phyloP scores from a whole-genome alignment of 2,329 filamentous ascomycete genomes.

The Xylariaceae sp. region DNA sequence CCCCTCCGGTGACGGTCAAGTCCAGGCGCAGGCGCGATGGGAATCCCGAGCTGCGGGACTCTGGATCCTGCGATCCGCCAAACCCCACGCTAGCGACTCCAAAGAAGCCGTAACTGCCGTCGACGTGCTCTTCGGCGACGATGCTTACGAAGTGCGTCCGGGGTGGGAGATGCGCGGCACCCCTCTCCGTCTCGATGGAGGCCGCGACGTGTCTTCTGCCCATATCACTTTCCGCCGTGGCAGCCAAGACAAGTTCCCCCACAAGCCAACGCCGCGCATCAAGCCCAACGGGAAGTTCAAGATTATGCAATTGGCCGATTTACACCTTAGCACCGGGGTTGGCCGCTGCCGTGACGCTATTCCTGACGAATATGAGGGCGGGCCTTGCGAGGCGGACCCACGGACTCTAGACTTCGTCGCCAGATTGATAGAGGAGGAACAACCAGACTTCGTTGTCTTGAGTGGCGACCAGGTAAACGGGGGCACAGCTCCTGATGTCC shows the following conservation, averaged over 20 bases:
- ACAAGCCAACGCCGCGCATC: slow-evolving; percentile 65
- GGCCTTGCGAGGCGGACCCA: slow-evolving; percentile 84
- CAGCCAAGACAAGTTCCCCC: slow-evolving; percentile 55
- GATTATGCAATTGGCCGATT: slow-evolving; percentile 92
- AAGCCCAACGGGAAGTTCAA: slow-evolving; percentile 91
- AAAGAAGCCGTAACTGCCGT: slow-evolving; percentile 70
- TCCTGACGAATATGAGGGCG: slow-evolving; percentile 64
- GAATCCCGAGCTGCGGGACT: slow-evolving; percentile 71
- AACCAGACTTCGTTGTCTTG: slow-evolving; percentile 84
- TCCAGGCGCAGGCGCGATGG: slow-evolving; percentile 61
- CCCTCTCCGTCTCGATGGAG: slow-evolving; percentile 63
- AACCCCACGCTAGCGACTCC: slow-evolving; percentile 68
- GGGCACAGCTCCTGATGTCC: slow-evolving; percentile 83
- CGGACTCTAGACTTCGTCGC: slow-evolving; percentile 86
- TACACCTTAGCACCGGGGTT: slow-evolving; percentile 87
- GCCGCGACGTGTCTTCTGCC: slow-evolving; percentile 58
- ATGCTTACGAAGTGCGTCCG: slow-evolving; percentile 82
- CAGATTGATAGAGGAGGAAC: slow-evolving; percentile 82
- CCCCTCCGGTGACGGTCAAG: slow-evolving; percentile 54
- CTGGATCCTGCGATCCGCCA: slow-evolving; percentile 73
- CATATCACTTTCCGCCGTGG: slow-evolving; percentile 77
- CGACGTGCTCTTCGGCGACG: slow-evolving; percentile 83
- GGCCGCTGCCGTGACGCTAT: slow-evolving; percentile 83
- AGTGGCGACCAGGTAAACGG: slow-evolving; percentile 96
- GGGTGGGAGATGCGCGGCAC: slow-evolving; percentile 78